These are phyloP conservation scores for Dentipellis fragilis DNA, from an alignment of 768 basidiomycete genomes.

Conservation along the genomic window DNA sequence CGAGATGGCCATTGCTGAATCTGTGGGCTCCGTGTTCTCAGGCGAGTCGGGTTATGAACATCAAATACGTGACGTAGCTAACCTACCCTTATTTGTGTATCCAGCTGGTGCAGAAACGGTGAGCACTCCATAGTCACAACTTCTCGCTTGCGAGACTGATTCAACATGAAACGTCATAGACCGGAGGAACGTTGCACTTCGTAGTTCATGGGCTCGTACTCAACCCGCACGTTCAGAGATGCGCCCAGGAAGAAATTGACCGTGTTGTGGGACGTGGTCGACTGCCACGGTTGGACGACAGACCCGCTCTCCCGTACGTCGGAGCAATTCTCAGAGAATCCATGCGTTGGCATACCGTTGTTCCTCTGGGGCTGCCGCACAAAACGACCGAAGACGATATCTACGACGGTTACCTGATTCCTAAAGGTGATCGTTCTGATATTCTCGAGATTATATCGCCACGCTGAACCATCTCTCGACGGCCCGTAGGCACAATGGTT, in stretches of 20 bases:
- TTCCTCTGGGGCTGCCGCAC: not conserved
- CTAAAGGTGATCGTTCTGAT: not conserved
- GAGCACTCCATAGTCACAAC: not conserved
- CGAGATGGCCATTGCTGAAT: not conserved
- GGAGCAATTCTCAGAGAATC: constrained; percentile 29
- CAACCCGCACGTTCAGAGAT: constrained; percentile 11
- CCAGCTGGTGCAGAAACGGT: not conserved
- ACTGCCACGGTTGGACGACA: constrained; percentile 25
- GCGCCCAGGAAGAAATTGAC: constrained; percentile 29
- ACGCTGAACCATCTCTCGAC: too few species aligned
- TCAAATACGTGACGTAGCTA: not conserved
- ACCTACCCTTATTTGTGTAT: not conserved
- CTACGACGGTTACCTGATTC: not conserved
- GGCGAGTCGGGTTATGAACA: not conserved
- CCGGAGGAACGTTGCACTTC: too few species aligned
- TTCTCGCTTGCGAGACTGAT: too few species aligned
- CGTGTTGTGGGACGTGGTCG: constrained; percentile 20
- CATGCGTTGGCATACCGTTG: constrained; percentile 18
- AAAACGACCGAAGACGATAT: not conserved
- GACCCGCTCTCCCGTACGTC: constrained; percentile 24
- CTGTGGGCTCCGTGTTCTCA: not conserved
- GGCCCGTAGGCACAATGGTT: too few species aligned
- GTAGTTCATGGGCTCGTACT: constrained; percentile 11
- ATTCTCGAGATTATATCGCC: too few species aligned
- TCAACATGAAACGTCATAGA: too few species aligned